These are phyloP conservation scores for Talaromyces albobiverticillius DNA, from an alignment of 2,329 filamentous ascomycete species.

Conservation along the genomic window DNA sequence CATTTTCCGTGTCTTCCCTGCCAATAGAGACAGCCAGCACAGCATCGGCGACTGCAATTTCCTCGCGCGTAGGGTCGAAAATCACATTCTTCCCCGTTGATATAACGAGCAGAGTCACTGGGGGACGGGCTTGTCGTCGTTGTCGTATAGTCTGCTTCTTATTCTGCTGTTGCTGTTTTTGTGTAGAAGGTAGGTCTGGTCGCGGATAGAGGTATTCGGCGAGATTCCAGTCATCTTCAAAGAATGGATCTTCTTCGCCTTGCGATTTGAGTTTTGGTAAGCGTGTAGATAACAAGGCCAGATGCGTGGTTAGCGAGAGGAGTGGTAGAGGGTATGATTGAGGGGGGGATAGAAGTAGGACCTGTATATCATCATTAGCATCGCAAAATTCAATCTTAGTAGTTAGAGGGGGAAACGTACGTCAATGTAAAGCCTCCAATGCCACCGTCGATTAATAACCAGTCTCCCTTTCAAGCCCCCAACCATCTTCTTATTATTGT, in stretches of 20 bases:
- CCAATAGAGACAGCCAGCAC: conserved; percentile 82
- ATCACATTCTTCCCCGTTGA: conserved; percentile 83
- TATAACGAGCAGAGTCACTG: conserved; percentile 87
- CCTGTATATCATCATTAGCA: conserved; percentile 53
- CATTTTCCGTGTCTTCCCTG: conserved; percentile 20
- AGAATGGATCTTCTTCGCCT: conserved; percentile 91
- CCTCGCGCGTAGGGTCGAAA: conserved; percentile 88
- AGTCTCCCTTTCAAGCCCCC: conserved; percentile 66
- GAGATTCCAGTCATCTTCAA: conserved; percentile 96
- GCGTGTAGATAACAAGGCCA: conserved; percentile 83
- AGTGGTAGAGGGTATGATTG: conserved; percentile 90
- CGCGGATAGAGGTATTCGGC: conserved; percentile 73
- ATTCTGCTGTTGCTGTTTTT: too few relatives aligned
- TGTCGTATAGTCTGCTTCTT: conserved; percentile 1
- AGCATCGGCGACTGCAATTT: conserved; percentile 87
- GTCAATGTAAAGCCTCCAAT: conserved; percentile 95
- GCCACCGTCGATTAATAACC: conserved; percentile 85
- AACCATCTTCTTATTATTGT: conserved; percentile 63
- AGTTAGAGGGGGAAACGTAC: too few relatives aligned
- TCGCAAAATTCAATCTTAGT: not conserved
- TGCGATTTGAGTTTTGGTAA: conserved; percentile 84
- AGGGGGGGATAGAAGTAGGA: conserved; percentile 88
- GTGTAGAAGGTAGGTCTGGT: conserved; percentile 5
- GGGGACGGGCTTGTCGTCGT: conserved; percentile 57
- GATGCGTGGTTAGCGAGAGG: conserved; percentile 86